Base-by-base conservation (phyloP, 1,284 basidiomycete genomes). In the Tilletia walkeri region DNA sequence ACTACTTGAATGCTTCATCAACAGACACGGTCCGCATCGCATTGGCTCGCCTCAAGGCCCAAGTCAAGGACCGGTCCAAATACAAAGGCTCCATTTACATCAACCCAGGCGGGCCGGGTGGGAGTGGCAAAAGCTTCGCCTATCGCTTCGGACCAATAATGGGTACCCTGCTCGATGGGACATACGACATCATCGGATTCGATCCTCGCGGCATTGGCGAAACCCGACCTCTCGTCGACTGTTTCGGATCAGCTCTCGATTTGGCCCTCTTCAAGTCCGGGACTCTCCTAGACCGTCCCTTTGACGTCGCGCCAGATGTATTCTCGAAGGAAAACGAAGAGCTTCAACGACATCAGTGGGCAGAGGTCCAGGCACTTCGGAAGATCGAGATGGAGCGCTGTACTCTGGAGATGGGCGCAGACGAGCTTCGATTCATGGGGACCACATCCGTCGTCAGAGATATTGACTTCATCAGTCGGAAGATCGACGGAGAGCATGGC, bases 151-250 rank as follows among this genome's bases (percentile, higher is more conserved):
- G 50, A 24, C 50, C 50, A 1, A 7, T 53, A 7, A 7, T 53
- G 50, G n/a, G n/a, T 24, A 53, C 50, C n/a, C 50, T 53, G n/a
- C 30, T 53, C 50, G 50, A 53, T 7, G 50, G 50, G n/a, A 24
- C 50, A 24, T 53, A 53, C 30, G 85, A 86, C 72, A 75, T 86
- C n/a, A 73, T 86, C 49, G 86, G 85, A 1, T 86, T 86, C 72
- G 86, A 86, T 73, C 86, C 85, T 18, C 79, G 86, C 67, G 86
- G 86, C 0, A 85, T 86, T 59, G 86, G 85, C 12, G 54, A 74
- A 41, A 84, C 85, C 0, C 85, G 84, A 7, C 86, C 86, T 0
- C 68, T 69, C 4, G 83, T 84, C 1, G 68, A 81, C 45, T 86
- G 86, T 72, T 86, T 86, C 71, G 63, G 77, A 0, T 77, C 74